These are phyloP conservation scores for Naegleria fowleri DNA, from an alignment of 208 protist genomes.

Conservation along the genomic window DNA sequence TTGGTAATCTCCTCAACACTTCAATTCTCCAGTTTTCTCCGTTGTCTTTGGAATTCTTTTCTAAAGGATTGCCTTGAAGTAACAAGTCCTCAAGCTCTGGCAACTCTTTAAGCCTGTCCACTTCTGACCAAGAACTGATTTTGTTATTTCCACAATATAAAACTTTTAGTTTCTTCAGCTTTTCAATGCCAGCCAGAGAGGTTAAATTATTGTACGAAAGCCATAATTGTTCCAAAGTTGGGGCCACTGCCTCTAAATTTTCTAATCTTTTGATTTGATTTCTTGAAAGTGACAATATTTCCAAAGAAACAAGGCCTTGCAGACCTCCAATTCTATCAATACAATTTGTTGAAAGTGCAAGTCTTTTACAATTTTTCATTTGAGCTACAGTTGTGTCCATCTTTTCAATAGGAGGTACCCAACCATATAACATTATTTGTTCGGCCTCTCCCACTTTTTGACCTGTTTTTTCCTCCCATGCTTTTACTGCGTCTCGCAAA, in stretches of 20 bases:
- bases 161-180: slow-evolving; percentile 76
- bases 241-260: slow-evolving; percentile 73
- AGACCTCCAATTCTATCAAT: slow-evolving; percentile 87
- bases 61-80: slow-evolving; percentile 82
- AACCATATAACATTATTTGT: slow-evolving; percentile 21
- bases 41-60: slow-evolving; percentile 10
- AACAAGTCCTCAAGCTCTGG: slow-evolving; percentile 80
- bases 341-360: slow-evolving; percentile 81
- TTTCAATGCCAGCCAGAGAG: slow-evolving; percentile 81
- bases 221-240: slow-evolving; percentile 87
- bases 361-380: slow-evolving; percentile 64
- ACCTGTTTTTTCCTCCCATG: background rate
- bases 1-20: slow-evolving; percentile 62
- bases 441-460: slow-evolving; percentile 7
- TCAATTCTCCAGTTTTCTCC: slow-evolving; percentile 33
- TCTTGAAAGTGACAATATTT: slow-evolving; percentile 82
- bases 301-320: slow-evolving; percentile 77
- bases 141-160: slow-evolving; percentile 90
- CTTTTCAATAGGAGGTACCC: slow-evolving; percentile 29
- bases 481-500: background rate
- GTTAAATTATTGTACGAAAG: slow-evolving; percentile 91
- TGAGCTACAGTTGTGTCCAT: slow-evolving; percentile 14
- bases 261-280: slow-evolving; percentile 90
- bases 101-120: slow-evolving; percentile 82
- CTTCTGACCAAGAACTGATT: slow-evolving; percentile 83